Evolutionary conservation across 805 yeast species (phyloP).

Genomic region (Candida ascalaphidarum): DNA sequence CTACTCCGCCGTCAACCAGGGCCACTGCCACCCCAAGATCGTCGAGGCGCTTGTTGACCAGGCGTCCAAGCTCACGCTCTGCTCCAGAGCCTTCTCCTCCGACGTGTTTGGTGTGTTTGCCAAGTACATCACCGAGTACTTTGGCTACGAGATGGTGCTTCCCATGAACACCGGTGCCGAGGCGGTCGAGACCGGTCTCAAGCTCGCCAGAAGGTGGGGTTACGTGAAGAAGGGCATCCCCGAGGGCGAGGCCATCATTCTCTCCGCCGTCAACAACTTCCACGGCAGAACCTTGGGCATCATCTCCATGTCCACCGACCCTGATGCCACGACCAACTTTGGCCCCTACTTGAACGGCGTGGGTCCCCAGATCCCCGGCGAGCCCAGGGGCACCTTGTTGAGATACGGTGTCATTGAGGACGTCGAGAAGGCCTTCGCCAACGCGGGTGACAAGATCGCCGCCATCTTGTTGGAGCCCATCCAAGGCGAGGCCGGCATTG

Average conservation of each 20-base stretch:
- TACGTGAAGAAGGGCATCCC: constrained; percentile 81
- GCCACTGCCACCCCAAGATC: constrained; percentile 95
- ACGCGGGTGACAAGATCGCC: constrained; percentile 83
- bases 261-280: constrained; percentile 85
- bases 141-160: constrained; percentile 84
- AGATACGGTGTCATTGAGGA: constrained; percentile 86
- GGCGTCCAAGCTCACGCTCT: constrained; percentile 74
- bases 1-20: constrained; percentile 96
- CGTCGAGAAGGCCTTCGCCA: constrained; percentile 69
- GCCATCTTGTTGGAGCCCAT: constrained; percentile 92
- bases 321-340: constrained; percentile 79
- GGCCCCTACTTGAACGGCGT: constrained; percentile 85
- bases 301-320: constrained; percentile 93
- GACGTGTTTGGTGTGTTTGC: constrained; percentile 84
- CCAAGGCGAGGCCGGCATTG: constrained; percentile 98
- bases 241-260: constrained; percentile 73
- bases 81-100: constrained; percentile 88
- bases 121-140: constrained; percentile 79
- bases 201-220: constrained; percentile 97
- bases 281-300: constrained; percentile 96
- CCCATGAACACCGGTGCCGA: constrained; percentile 99
- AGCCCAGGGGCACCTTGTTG: constrained; percentile 46
- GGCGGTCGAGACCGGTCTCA: constrained; percentile 93
- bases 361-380: constrained; percentile 79
- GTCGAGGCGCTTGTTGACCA: constrained; percentile 79